Percentiles rank a stretch among this genome's conserved stretches.
phyloP scores from a whole-genome alignment of 2,329 filamentous ascomycete genomes.

The Elsinoe ampelina region DNA sequence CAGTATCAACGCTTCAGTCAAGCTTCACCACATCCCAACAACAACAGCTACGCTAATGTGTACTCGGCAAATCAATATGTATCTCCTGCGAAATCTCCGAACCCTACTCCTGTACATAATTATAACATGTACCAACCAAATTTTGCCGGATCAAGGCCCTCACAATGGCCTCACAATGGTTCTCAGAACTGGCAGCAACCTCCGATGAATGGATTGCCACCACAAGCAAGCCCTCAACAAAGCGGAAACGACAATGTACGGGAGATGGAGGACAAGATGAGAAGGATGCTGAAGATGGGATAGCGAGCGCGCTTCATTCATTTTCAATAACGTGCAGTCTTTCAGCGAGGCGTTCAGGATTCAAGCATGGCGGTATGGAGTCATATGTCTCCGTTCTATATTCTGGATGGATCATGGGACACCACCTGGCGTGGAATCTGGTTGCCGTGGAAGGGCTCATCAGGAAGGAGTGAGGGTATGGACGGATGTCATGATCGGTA shows the following conservation, averaged over 20 bases:
- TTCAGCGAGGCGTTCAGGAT: slow-evolving; percentile 10
- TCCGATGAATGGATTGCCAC: slow-evolving; percentile 10
- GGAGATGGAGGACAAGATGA: slow-evolving; percentile 32
- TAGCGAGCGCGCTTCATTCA: not conserved
- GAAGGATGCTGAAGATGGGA: slow-evolving; percentile 30
- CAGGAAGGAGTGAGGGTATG: not conserved
- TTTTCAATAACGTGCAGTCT: not conserved
- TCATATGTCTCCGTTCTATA: not conserved
- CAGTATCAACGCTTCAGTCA: slow-evolving; percentile 19
- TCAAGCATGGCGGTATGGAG: not conserved
- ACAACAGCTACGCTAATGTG: slow-evolving; percentile 17
- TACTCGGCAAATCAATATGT: slow-evolving; percentile 15
- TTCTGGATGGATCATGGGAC: not conserved
- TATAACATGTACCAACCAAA: slow-evolving; percentile 1
- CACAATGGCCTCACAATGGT: not conserved
- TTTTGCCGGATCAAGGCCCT: not conserved
- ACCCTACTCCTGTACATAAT: slow-evolving; percentile 1
- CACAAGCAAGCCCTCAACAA: not conserved
- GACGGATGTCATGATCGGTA: not conserved
- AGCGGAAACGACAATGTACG: slow-evolving; percentile 21
- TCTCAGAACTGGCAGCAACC: slow-evolving; percentile 4
- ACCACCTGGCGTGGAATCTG: not conserved
- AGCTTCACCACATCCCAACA: slow-evolving; percentile 4
- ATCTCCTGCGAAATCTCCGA: slow-evolving; percentile 9
- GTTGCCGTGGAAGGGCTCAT: not conserved